Base-by-base conservation (phyloP, 2,329 filamentous ascomycete genomes). In the Dichotomopilus funicola region DNA sequence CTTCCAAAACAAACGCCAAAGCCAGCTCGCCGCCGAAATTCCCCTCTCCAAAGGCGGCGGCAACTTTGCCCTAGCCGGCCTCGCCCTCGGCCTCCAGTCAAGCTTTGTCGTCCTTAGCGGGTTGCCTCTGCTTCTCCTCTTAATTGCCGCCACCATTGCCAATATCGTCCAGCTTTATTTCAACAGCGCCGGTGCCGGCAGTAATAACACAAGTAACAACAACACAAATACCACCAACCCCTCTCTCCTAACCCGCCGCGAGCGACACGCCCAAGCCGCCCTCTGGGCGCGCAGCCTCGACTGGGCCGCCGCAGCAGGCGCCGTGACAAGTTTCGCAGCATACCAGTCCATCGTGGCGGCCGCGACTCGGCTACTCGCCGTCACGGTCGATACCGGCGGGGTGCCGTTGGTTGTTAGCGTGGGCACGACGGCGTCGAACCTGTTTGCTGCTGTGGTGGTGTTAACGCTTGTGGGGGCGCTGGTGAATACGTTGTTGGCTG, bases 201-300 rank as follows among this genome's bases (percentile, higher is more conserved):
- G 19, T 27, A 27, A 3, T 27, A 27, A 27, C 19, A 27, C 19
- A 27, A 27, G 19, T 27, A 27, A 27, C 19, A 27, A 27, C 19
- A 27, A 27, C 19, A 3, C 19, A 27, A 11, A 3, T 4, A 38
- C 27, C 33, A 38, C 4, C 7, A 7, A 6, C 13, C 2, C 3
- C 46, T 33, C 5, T 4, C 7, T 6, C 45, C 11, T 7, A 2
- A 12, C 6, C 11, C 31, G 34, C 6, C 43, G 47, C 37, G 60
- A 62, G 10, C 35, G 51, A 5, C 61, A 61, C 49, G 58, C 59
- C 10, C 54, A 62, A 36, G 57, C 62, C 5, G 57, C 62, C 1
- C 13, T 64, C 11, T 62, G 59, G 58, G 62, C 61, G 10, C 56
- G 62, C 6, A 54, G 55, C 12, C 52, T 62, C 33, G 62, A 64